These are phyloP conservation scores for Gnetum montanum DNA, from an alignment of 75 land plant genomes.

Conservation along the genomic window DNA sequence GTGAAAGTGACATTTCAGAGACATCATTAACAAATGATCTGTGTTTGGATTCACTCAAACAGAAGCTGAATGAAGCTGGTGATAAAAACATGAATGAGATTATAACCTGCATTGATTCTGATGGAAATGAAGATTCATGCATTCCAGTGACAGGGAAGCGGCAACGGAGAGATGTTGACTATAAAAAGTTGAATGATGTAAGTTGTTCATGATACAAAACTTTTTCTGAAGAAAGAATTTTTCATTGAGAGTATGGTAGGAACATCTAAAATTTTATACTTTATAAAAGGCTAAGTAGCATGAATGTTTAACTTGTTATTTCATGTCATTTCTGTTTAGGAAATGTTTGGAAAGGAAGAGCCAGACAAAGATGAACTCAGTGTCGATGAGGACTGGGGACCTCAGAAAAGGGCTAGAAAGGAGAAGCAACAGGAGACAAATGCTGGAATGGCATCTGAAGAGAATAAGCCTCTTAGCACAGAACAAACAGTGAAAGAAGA, in stretches of 20 bases:
- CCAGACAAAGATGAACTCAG: constrained; percentile 34
- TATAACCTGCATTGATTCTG: constrained; percentile 11
- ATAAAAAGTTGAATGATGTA: constrained; percentile 87
- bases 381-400: constrained; percentile 90
- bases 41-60: background rate
- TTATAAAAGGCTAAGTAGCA: background rate
- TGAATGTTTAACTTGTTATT: background rate
- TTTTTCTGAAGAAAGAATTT: too few species aligned
- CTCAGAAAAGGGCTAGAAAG: constrained; percentile 23
- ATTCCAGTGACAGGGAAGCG: constrained; percentile 29
- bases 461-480: constrained; percentile 3
- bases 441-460: constrained; percentile 13
- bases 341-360: constrained; percentile 72
- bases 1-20: constrained; percentile 17
- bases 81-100: constrained; percentile 1
- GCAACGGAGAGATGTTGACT: constrained; percentile 77
- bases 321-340: constrained; percentile 26
- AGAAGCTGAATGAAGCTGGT: constrained; percentile 9
- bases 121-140: constrained; percentile 18
- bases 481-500: constrained; percentile 2
- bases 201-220: constrained; percentile 13
- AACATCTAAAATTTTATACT: too few species aligned
- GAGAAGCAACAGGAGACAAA: constrained; percentile 24
- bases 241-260: background rate
- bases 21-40: constrained; percentile 5